A percentile compares a stretch with the other conserved stretches of the same genome.
Evolutionary conservation across 257 asterid genomes (phyloP).

Genomic region (Galeopsis tetrahit): DNA sequence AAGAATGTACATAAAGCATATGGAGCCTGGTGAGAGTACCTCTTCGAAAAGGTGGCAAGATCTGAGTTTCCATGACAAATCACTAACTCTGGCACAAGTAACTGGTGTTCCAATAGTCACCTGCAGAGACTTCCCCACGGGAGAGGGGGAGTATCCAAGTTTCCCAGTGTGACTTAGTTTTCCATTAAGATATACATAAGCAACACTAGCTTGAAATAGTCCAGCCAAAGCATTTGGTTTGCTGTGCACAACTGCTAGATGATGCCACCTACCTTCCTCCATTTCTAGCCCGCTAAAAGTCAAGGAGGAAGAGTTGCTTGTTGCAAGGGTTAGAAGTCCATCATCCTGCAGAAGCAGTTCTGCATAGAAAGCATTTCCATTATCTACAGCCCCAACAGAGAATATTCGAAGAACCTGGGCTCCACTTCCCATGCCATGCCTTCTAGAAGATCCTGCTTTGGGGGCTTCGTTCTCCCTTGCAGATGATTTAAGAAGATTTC

Average conservation of each 20-base stretch:
- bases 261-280: slow-evolving; percentile 99
- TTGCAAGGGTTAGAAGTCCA: slow-evolving; percentile 86
- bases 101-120: slow-evolving; percentile 92
- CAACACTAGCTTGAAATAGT: slow-evolving; percentile 94
- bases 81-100: slow-evolving; percentile 76
- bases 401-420: slow-evolving; percentile 74
- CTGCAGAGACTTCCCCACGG: slow-evolving; percentile 91
- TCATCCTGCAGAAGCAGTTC: slow-evolving; percentile 90
- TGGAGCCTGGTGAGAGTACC: slow-evolving; percentile 95
- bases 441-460: slow-evolving; percentile 58
- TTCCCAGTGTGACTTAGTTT: slow-evolving; percentile 92
- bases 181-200: slow-evolving; percentile 92
- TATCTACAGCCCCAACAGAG: slow-evolving; percentile 89
- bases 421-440: slow-evolving; percentile 52
- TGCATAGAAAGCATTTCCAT: slow-evolving; percentile 71
- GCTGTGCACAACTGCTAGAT: slow-evolving; percentile 97
- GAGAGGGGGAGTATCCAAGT: slow-evolving; percentile 97
- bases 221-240: slow-evolving; percentile 99
- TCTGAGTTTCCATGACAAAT: slow-evolving; percentile 90
- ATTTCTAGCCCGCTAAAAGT: slow-evolving; percentile 89
- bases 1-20: slow-evolving; percentile 95
- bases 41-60: slow-evolving; percentile 97
- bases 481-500: slow-evolving; percentile 69
- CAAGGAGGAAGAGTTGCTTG: slow-evolving; percentile 90
- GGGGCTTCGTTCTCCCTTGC: slow-evolving; percentile 71